Base-by-base conservation (phyloP, 345 rosid species). In the Arabis hirsuta region DNA sequence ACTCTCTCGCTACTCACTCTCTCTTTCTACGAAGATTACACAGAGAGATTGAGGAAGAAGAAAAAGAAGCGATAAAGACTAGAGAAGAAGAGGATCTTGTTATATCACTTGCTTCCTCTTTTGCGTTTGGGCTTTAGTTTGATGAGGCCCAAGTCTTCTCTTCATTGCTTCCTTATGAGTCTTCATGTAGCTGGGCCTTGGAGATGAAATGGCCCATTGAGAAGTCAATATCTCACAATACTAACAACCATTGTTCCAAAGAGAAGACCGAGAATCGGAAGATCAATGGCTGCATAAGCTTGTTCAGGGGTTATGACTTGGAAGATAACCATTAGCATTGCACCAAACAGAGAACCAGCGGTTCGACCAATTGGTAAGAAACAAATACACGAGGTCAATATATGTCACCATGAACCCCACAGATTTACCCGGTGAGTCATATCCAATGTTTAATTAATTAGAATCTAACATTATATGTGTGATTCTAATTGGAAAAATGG, bases 241-340 rank as follows among this genome's bases (percentile, higher is more conserved):
- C 90, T 80, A 26, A 90, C 94, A 41, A 93, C 94, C 94, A 93
- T 90, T 0, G 96, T 93, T 12, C 97, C 97, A 32, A 90, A 93
- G 38, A 93, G 88, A 67, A 90, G 96, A 7, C 97, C 94, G n/a
- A 93, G 88, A 31, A 93, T 87, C 0, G 91, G 86, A 50, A 93
- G 94, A 69, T 93, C 92, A 50, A 93, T 85, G 11, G 98, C 88
- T 3, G 84, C 87, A 55, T 89, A 87, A 20, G 97, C 97, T 65
- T 93, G 85, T 38, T 89, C 90, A 0, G 94, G 96, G 41, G 86
- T 76, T 36, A 89, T 71, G 45, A 90, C 90, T 44, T 53, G 81
- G 78, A 90, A 90, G 43, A 90, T 55, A 66, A 93, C 94, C 98
- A 90, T 93, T 12, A 93, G 90, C 87, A 87, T 84, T 12, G 88